Conservation (phyloP, 371 early-diverging fungal species). For the Actinomucor elegans region DNA sequence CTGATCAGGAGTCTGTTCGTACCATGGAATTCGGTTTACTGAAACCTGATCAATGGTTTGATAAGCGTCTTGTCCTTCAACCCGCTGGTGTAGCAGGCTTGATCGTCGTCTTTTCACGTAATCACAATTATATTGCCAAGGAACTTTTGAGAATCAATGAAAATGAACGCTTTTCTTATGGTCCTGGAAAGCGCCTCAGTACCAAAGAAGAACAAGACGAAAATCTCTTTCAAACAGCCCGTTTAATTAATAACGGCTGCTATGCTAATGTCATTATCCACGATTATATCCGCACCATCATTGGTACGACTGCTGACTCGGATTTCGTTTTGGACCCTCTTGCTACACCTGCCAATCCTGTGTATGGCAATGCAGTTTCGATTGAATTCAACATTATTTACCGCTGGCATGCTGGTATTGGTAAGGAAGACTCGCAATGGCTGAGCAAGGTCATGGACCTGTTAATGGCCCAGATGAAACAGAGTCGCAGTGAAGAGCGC, state of each 20-base stretch:
- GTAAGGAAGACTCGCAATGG: slow-evolving; percentile 44
- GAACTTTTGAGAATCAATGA: slow-evolving; percentile 45
- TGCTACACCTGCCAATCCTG: slow-evolving; percentile 17
- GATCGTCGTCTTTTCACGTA: slow-evolving; percentile 51
- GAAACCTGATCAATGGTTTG: slow-evolving; percentile 55
- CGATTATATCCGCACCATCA: slow-evolving; percentile 51
- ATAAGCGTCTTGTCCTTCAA: slow-evolving; percentile 46
- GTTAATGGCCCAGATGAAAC: slow-evolving; percentile 10
- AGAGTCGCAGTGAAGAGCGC: background rate
- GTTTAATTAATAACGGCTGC: slow-evolving; percentile 50
- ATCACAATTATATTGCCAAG: slow-evolving; percentile 56
- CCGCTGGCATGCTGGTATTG: slow-evolving; percentile 54
- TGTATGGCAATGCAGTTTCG: slow-evolving; percentile 50
- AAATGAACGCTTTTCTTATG: slow-evolving; percentile 39
- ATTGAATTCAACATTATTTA: slow-evolving; percentile 54
- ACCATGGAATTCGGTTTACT: slow-evolving; percentile 41
- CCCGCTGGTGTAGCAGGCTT: slow-evolving; percentile 48
- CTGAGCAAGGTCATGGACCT: slow-evolving; percentile 27
- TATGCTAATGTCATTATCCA: slow-evolving; percentile 45
- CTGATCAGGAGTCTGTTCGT: slow-evolving; percentile 42
- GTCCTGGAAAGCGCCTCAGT: slow-evolving; percentile 18
- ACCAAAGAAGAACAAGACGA: slow-evolving; percentile 47
- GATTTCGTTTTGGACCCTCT: slow-evolving; percentile 37
- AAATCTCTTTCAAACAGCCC: slow-evolving; percentile 52
- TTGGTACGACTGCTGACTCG: slow-evolving; percentile 37